A percentile compares a stretch with the other conserved stretches of the same genome.
Conservation (phyloP, 345 rosid genomes). For the Eucalyptus regnans region DNA sequence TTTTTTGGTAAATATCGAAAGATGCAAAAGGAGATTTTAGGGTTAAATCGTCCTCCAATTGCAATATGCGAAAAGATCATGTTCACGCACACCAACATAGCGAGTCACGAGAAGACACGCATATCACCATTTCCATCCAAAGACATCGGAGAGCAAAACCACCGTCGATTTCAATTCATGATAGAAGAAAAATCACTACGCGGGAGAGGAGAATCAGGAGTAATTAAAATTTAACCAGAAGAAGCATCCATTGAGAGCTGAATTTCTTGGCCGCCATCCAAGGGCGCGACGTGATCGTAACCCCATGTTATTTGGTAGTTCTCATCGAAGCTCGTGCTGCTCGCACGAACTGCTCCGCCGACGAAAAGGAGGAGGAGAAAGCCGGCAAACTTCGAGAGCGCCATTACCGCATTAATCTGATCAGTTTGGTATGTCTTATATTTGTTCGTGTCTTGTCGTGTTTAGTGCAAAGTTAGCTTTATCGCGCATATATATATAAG, state of each 20-base stretch:
- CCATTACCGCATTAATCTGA: not conserved
- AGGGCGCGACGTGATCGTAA: slow-evolving; percentile 4
- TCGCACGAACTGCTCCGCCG: not conserved
- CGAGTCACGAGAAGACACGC: not conserved
- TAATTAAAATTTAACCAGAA: slow-evolving; percentile 21
- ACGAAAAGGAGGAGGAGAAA: not conserved
- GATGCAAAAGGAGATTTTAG: not conserved
- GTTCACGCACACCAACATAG: not conserved
- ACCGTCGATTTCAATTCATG: not conserved
- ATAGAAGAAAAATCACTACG: not conserved
- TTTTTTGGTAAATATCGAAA: not conserved
- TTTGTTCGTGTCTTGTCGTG: not conserved
- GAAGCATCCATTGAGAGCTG: slow-evolving; percentile 39
- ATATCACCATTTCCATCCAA: not conserved
- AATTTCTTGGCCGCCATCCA: slow-evolving; percentile 13
- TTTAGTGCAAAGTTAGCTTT: not conserved
- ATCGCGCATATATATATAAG: not conserved
- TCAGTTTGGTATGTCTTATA: not conserved
- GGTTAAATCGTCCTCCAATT: not conserved
- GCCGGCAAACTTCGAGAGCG: not conserved
- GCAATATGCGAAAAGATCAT: not conserved
- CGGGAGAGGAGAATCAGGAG: not conserved
- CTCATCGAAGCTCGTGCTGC: slow-evolving; percentile 3
- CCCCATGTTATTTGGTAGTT: slow-evolving; percentile 39
- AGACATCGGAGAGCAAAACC: not conserved